Conservation (phyloP, 495 filamentous ascomycete genomes). For the Penicillium silybi region DNA sequence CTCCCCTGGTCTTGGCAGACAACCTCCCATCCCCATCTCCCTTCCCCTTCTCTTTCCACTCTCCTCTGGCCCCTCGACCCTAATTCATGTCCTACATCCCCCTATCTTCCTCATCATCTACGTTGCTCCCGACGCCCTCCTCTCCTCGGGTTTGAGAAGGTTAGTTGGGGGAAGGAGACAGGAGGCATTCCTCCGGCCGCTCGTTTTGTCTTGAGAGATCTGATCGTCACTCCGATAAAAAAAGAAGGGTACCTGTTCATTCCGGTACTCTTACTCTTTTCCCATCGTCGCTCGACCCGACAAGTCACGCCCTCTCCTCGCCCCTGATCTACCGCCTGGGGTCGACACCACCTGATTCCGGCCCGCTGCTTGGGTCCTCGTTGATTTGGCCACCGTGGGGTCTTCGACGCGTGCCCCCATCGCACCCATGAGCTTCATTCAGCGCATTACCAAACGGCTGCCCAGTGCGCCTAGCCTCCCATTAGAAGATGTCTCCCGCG, state of each 20-base stretch:
- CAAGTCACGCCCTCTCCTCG: background rate
- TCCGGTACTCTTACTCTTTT: background rate
- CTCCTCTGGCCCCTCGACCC: background rate
- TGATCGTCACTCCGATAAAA: background rate
- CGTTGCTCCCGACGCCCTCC: constrained; percentile 29
- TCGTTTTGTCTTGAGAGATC: constrained; percentile 38
- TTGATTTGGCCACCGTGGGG: constrained; percentile 21
- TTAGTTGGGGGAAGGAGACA: constrained; percentile 37
- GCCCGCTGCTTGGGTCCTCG: constrained; percentile 22
- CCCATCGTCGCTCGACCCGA: constrained; percentile 2
- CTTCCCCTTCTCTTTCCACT: constrained; percentile 15
- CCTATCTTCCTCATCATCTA: constrained; percentile 4
- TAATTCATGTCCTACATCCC: background rate
- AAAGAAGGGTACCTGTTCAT: background rate
- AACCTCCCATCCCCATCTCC: constrained; percentile 37
- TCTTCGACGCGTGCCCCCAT: constrained; percentile 22
- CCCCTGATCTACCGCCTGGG: constrained; percentile 1
- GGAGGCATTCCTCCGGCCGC: constrained; percentile 50
- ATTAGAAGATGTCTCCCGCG: constrained; percentile 53
- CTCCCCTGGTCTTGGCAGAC: constrained; percentile 39
- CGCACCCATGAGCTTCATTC: constrained; percentile 58
- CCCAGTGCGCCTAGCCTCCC: constrained; percentile 58
- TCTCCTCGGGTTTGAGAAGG: constrained; percentile 32
- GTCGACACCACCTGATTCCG: constrained; percentile 6
- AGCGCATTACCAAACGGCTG: constrained; percentile 60